These are phyloP conservation scores for Psilocybe mexicana DNA, from an alignment of 1,284 basidiomycete species.

Conservation along the genomic window DNA sequence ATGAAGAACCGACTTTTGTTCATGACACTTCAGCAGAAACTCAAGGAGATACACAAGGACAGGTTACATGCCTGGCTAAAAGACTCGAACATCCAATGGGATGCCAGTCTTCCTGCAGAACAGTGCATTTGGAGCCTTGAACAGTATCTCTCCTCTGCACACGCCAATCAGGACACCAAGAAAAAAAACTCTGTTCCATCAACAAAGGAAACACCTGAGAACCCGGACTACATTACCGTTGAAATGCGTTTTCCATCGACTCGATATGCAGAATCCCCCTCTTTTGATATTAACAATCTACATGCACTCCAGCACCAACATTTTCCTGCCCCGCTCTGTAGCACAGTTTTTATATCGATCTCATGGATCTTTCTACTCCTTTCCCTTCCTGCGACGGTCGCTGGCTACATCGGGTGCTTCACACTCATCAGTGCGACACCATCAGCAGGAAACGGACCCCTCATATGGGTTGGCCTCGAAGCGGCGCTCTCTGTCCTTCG, in stretches of 20 bases:
- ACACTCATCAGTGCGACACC: constrained; percentile 1
- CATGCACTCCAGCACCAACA: not conserved
- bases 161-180: not conserved
- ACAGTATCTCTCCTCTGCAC: not conserved
- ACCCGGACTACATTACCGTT: not conserved
- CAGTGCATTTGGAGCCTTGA: constrained; percentile 1
- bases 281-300: not conserved
- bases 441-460: not conserved
- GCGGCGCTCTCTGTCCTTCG: constrained; percentile 5
- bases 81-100: not conserved
- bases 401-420: constrained; percentile 14
- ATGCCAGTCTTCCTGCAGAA: not conserved
- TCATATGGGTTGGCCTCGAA: constrained; percentile 14
- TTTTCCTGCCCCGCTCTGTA: not conserved
- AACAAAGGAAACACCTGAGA: not conserved
- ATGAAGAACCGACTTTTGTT: constrained; percentile 10
- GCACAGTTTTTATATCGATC: not conserved
- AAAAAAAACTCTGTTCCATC: not conserved
- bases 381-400: not conserved
- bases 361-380: constrained; percentile 2
- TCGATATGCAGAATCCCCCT: too few relatives aligned
- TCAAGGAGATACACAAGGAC: not conserved
- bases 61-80: not conserved
- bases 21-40: constrained; percentile 1
- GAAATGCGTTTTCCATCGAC: too few relatives aligned